Evolutionary conservation across 306 rosid genomes (phyloP).

Genomic region (Pyrus communis): DNA sequence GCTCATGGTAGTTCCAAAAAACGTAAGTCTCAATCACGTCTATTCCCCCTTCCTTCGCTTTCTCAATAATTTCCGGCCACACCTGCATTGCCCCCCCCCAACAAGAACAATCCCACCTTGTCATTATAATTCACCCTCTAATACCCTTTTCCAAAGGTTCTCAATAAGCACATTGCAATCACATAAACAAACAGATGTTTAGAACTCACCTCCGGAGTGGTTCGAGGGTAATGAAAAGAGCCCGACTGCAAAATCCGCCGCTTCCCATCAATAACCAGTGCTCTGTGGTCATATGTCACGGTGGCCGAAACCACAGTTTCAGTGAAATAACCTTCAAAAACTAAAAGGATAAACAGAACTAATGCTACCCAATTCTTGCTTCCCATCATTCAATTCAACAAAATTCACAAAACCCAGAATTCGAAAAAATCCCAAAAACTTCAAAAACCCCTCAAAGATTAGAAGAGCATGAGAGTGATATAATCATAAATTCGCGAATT

Average conservation of each 20-base stretch:
- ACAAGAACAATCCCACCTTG: neutral
- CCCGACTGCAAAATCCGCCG: constrained; percentile 15
- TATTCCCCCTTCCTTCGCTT: constrained; percentile 11
- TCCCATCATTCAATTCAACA: neutral
- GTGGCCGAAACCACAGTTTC: constrained; percentile 1
- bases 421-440: neutral
- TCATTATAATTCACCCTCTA: neutral
- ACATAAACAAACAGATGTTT: neutral
- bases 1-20: constrained; percentile 13
- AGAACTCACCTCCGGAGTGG: constrained; percentile 16
- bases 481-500: too few species aligned
- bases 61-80: constrained; percentile 7
- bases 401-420: neutral
- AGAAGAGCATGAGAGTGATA: too few species aligned
- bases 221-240: constrained; percentile 23
- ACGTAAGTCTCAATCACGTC: constrained; percentile 14
- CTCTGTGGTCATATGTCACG: constrained; percentile 22
- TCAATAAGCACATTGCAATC: neutral
- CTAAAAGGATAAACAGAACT: neutral
- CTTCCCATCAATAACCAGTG: constrained; percentile 24
- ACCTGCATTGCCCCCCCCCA: constrained; percentile 10
- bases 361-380: neutral
- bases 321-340: neutral
- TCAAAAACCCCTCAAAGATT: too few species aligned
- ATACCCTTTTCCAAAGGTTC: neutral